Conservation (phyloP, 2,329 filamentous ascomycete species). For the Cadophora sp. region DNA sequence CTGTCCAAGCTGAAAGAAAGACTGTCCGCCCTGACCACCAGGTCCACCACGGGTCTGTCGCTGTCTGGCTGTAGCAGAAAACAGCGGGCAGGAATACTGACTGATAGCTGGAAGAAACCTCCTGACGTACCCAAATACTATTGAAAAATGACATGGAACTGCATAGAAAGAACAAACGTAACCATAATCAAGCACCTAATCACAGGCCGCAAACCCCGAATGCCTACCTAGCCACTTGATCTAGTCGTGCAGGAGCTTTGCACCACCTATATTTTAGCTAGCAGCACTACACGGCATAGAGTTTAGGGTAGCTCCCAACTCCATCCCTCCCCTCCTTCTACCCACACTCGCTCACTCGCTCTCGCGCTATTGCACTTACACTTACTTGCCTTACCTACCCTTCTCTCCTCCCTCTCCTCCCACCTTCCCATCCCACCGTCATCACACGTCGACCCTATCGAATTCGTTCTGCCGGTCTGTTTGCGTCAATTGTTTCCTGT, state of each 20-base stretch:
- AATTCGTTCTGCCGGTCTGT: slow-evolving; percentile 37
- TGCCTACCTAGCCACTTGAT: slow-evolving; percentile 15
- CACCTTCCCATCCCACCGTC: slow-evolving; percentile 35
- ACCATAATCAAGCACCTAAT: slow-evolving; percentile 17
- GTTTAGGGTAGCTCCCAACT: slow-evolving; percentile 10
- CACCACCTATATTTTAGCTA: too few species aligned
- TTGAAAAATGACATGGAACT: background rate
- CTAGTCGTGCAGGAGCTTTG: slow-evolving; percentile 22
- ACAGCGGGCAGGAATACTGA: background rate
- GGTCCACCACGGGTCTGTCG: background rate
- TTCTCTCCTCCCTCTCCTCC: slow-evolving; percentile 24
- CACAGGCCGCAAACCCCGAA: slow-evolving; percentile 3
- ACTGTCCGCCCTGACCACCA: slow-evolving; percentile 4
- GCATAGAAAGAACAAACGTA: background rate
- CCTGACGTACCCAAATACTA: background rate
- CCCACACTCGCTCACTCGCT: background rate
- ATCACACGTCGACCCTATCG: slow-evolving; percentile 34
- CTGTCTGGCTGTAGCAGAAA: background rate
- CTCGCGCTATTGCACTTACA: slow-evolving; percentile 8
- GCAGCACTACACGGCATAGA: slow-evolving; percentile 21
- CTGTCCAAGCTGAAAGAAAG: background rate
- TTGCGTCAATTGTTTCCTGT: slow-evolving; percentile 45
- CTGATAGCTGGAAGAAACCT: background rate
- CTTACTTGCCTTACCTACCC: background rate
- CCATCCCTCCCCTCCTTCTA: background rate